Base-by-base conservation (phyloP, 2,329 filamentous ascomycete genomes). In the Neofusicoccum sp. region DNA sequence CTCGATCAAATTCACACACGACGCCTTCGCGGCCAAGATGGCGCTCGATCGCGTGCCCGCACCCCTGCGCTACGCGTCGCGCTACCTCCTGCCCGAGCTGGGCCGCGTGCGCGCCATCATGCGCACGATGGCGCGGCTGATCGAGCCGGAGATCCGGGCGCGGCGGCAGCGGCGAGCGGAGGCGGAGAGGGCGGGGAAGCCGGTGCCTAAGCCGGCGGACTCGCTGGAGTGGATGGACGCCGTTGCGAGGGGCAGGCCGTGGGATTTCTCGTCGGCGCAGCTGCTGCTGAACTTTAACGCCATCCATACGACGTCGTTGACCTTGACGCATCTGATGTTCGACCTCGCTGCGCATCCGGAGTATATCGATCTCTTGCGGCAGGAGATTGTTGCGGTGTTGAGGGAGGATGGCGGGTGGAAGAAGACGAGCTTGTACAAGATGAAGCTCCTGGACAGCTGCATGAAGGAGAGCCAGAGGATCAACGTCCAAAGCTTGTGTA, bases 41-140 rank as follows among this genome's bases (percentile, higher is more conserved):
- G 60, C 73, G 4, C 69, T 79, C 4, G 74, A 75, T 33, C 69
- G 72, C 34, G 66, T 76, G 36, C 78, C 79, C 9, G 63, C 65
- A 0, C 70, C 73, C 36, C 63, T 78, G 4, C 74, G 74, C 22
- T 74, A 77, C 2, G 67, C 74, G 0, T 39, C 54, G 14, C 74
- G 77, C 22, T 67, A 61, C 11, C 71, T 78, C 44, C 66, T 79
- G 3, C 75, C 77, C 2, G 66, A 71, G 1, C 73, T 74, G 12
- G 68, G 68, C 5, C 68, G 69, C n/a, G 69, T 78, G 47, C 71
- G 73, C 31, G 37, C 63, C 6, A 69, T 75, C 29, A 61, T 77
- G 6, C 66, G 63, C 1, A 73, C 70, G 48, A 72, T 73, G 6
- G 71, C 73, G 41, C 62, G 70, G 43, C 67, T 79, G 6, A 71